A percentile compares a stretch with the other conserved stretches of the same genome.
These are phyloP conservation scores for Lophium mytilinum DNA, from an alignment of 495 filamentous ascomycete genomes.

Conservation along the genomic window DNA sequence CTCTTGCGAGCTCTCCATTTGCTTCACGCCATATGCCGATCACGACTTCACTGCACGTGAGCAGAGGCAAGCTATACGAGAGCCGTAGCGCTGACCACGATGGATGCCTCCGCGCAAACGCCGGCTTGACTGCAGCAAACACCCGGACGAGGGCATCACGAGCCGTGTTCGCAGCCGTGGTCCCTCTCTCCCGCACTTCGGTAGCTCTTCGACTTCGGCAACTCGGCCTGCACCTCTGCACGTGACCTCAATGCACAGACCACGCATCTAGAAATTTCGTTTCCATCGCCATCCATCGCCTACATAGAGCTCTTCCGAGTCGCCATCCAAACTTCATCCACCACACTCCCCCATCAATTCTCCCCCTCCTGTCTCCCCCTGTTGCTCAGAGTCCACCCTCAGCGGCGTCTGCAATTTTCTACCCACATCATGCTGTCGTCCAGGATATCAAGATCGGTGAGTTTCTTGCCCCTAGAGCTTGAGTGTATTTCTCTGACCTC, in stretches of 20 bases:
- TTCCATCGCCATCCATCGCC: constrained; percentile 2
- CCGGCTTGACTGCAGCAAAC: no score
- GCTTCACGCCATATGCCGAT: no score
- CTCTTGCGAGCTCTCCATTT: no score
- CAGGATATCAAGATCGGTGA: constrained; percentile 63
- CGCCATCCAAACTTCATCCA: constrained; percentile 10
- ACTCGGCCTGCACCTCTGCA: not conserved
- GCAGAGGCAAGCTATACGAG: no score
- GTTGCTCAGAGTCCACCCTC: constrained; percentile 23
- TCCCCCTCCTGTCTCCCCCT: not conserved
- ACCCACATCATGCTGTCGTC: constrained; percentile 52
- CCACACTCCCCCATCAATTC: constrained; percentile 2
- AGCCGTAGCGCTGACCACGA: no score
- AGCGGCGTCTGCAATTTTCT: constrained; percentile 12
- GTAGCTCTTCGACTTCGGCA: constrained; percentile 13
- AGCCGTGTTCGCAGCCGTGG: not conserved
- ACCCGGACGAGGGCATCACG: no score
- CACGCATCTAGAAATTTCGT: constrained; percentile 18
- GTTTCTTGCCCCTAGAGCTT: constrained; percentile 33
- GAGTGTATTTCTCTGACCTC: constrained; percentile 15
- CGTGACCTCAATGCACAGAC: no score
- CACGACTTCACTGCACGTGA: no score
- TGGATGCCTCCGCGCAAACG: no score
- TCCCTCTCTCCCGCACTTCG: not conserved
- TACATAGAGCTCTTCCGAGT: constrained; percentile 7